These are phyloP conservation scores for Paramarasmius palmivorus DNA, from an alignment of 1,284 basidiomycete genomes.

Conservation along the genomic window DNA sequence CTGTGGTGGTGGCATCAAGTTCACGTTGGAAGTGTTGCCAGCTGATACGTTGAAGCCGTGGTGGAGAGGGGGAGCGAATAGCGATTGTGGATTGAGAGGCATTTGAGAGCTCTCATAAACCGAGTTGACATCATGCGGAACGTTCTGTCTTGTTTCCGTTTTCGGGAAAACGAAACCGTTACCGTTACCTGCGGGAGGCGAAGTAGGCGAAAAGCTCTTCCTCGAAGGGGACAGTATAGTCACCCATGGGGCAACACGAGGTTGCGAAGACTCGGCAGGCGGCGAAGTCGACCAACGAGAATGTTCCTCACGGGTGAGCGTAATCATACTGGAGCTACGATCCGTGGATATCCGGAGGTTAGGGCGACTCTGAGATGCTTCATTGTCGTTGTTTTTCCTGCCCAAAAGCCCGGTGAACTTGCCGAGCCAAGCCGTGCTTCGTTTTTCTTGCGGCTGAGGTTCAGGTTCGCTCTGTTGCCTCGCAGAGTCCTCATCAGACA, in stretches of 20 bases:
- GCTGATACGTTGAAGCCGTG: slow-evolving; percentile 42
- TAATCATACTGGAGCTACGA: slow-evolving; percentile 20
- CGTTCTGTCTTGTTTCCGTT: slow-evolving; percentile 31
- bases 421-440: slow-evolving; percentile 30
- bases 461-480: slow-evolving; percentile 14
- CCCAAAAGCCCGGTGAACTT: slow-evolving; percentile 28
- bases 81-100: slow-evolving; percentile 17
- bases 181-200: slow-evolving; percentile 16
- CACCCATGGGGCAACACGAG: slow-evolving; percentile 13
- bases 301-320: slow-evolving; percentile 27
- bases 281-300: slow-evolving; percentile 46
- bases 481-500: slow-evolving; percentile 26
- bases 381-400: slow-evolving; percentile 26
- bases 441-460: slow-evolving; percentile 19
- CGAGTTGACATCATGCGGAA: slow-evolving; percentile 28
- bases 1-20: slow-evolving; percentile 1
- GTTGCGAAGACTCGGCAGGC: slow-evolving; percentile 22
- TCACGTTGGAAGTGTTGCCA: slow-evolving; percentile 10
- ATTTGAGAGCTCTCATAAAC: slow-evolving; percentile 19
- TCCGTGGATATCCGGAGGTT: slow-evolving; percentile 47
- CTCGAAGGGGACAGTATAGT: slow-evolving; percentile 12
- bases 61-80: slow-evolving; percentile 44
- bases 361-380: slow-evolving; percentile 29
- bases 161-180: slow-evolving; percentile 21
- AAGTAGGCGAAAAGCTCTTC: slow-evolving; percentile 11